phyloP scores from a whole-genome alignment of 225 moss, liverwort and hornwort species.

The Straminergon stramineum region DNA sequence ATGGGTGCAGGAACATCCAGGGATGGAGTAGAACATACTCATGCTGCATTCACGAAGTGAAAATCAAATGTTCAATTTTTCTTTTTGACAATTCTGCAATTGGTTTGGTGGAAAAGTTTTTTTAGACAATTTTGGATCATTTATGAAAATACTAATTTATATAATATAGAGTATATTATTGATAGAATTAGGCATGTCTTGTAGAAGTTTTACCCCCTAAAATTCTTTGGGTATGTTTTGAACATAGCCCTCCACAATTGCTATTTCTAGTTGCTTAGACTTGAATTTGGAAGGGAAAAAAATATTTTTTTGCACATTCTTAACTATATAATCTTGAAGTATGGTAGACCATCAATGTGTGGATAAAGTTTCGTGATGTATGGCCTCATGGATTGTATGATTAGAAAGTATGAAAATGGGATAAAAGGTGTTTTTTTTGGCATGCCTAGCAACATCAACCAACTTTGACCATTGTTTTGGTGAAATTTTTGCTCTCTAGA shows the following conservation, averaged over 20 bases:
- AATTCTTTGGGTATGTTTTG: not conserved
- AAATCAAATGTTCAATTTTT: too few species aligned
- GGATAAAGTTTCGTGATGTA: not conserved
- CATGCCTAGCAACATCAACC: accelerated
- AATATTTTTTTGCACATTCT: not conserved
- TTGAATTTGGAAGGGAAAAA: not conserved
- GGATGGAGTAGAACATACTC: too few species aligned
- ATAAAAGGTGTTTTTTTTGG: accelerated
- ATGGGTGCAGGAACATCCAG: too few species aligned
- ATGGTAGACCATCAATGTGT: not conserved
- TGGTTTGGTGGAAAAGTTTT: not conserved
- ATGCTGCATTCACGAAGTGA: too few species aligned
- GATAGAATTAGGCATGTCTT: not conserved
- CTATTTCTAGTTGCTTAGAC: accelerated
- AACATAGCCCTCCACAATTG: not conserved
- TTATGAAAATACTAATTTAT: not conserved
- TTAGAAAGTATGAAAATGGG: not conserved
- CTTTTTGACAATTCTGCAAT: not conserved
- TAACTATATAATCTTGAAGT: not conserved
- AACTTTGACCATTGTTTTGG: not conserved
- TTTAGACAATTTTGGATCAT: too few species aligned
- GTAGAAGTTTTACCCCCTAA: too few species aligned
- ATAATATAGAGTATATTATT: too few species aligned
- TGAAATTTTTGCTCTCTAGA: not conserved
- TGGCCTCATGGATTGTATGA: accelerated